phyloP scores from a whole-genome alignment of 345 rosid genomes.

The Chamaenerion angustifolium region DNA sequence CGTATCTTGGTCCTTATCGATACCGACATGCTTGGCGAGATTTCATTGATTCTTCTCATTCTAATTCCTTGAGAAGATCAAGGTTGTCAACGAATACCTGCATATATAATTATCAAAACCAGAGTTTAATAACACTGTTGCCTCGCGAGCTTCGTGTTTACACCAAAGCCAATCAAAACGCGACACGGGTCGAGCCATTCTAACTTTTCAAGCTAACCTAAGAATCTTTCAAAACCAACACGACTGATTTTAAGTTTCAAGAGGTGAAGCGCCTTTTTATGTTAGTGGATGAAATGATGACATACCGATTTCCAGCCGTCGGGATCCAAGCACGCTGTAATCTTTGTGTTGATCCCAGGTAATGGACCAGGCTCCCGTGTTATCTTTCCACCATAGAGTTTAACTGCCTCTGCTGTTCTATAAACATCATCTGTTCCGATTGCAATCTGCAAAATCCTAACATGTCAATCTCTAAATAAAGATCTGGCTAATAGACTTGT shows the following conservation, averaged over 20 bases:
- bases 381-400: constrained; percentile 73
- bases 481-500: too few species aligned
- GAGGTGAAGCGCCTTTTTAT: too few species aligned
- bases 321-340: constrained; percentile 93
- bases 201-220: too few species aligned
- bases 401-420: constrained; percentile 82
- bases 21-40: too few species aligned
- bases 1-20: too few species aligned
- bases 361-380: constrained; percentile 93
- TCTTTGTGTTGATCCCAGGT: constrained; percentile 91
- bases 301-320: constrained; percentile 98
- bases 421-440: constrained; percentile 95
- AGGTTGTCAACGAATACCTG: constrained; percentile 93
- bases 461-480: too few species aligned
- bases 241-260: too few species aligned
- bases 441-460: constrained; percentile 48
- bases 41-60: constrained; percentile 23
- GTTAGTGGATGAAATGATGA: not conserved
- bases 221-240: too few species aligned
- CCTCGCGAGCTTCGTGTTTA: not conserved
- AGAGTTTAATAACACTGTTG: not conserved
- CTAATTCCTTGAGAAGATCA: constrained; percentile 80
- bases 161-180: too few species aligned
- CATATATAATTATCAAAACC: not conserved
- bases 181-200: too few species aligned